A percentile compares a stretch with the other conserved stretches of the same genome.
These are phyloP conservation scores for Geotrichum macrosporum DNA, from an alignment of 1,139 yeast species.

Conservation along the genomic window DNA sequence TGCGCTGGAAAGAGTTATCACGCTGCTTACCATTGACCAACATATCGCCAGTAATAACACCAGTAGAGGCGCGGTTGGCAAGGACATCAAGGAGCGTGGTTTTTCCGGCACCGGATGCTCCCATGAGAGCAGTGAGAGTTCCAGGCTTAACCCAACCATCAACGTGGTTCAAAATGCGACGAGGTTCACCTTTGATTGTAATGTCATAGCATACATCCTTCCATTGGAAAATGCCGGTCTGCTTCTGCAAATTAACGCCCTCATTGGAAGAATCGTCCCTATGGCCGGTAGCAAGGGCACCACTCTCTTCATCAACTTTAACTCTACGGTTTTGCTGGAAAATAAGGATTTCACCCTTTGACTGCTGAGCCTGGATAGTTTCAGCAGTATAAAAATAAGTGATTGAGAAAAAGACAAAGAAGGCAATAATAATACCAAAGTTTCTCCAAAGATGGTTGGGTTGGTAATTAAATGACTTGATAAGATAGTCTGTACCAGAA, in stretches of 20 bases:
- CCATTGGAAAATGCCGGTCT: constrained; percentile 48
- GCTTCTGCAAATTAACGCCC: constrained; percentile 42
- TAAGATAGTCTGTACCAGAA: constrained; percentile 43
- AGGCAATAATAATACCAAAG: constrained; percentile 39
- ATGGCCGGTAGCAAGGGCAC: constrained; percentile 39
- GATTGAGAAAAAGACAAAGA: constrained; percentile 36
- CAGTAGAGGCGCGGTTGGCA: constrained; percentile 54
- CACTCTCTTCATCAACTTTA: constrained; percentile 44
- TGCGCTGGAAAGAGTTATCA: constrained; percentile 50
- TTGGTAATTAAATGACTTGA: constrained; percentile 37
- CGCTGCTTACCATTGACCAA: constrained; percentile 53
- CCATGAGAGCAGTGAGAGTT: constrained; percentile 57
- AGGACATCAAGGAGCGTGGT: constrained; percentile 55
- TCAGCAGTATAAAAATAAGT: constrained; percentile 39
- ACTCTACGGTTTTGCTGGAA: too few relatives aligned
- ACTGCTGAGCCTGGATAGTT: constrained; percentile 38
- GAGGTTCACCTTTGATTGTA: constrained; percentile 44
- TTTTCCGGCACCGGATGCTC: constrained; percentile 65
- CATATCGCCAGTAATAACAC: constrained; percentile 58
- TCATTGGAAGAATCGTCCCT: constrained; percentile 46
- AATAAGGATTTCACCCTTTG: too few relatives aligned
- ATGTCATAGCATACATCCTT: constrained; percentile 45
- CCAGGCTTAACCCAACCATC: constrained; percentile 63
- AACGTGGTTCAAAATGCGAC: constrained; percentile 49
- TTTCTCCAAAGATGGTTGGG: constrained; percentile 41